Evolutionary conservation across 495 filamentous ascomycete genomes (phyloP), one percentile per base, ranked within the genome.

Genomic region (Xylaria venustula): DNA sequence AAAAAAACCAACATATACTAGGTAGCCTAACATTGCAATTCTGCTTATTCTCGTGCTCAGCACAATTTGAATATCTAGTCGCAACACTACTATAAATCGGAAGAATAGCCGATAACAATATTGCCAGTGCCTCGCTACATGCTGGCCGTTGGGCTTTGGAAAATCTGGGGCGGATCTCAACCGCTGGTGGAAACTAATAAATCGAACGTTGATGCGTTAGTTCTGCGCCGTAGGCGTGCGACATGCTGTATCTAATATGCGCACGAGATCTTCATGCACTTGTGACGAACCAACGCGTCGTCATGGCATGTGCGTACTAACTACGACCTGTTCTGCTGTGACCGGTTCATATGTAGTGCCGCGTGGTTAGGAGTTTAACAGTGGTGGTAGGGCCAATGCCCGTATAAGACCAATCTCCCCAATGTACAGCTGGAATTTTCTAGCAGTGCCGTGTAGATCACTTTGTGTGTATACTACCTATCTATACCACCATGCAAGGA

Each of bases 261-360:
- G 54, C 54, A 58, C 54, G 52, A 57, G 59, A 62, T 57, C 59
- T 37, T 30, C 28, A 19, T 40, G 25, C 51, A 37, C 22, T 37
- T 61, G 53, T 41, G 54, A 57, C 9, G 59, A 57, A 57, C 59
- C 44, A 57, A 23, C 37, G 32, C 34, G 34, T 17, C 34, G 57
- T 51, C 37, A 54, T 44, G 17, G 9, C 4, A 26, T 19, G 17
- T 26, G 11, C 37, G 25, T 30, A 26, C 14, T 7, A 20, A 7
- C 12, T 36, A 15, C n/a, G 45, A 19, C 11, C 32, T 52, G 30
- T 19, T 54, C 36, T 40, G 34, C 28, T 19, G 50, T 20, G 32
- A 32, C 50, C 34, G 51, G 36, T 54, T 41, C 51, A 54, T 54
- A 54, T 28, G 4, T 40, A 40, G 37, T 15, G 15, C 14, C 14